Conservation (phyloP, 1,284 basidiomycete species). For the Malassezia furfur region DNA sequence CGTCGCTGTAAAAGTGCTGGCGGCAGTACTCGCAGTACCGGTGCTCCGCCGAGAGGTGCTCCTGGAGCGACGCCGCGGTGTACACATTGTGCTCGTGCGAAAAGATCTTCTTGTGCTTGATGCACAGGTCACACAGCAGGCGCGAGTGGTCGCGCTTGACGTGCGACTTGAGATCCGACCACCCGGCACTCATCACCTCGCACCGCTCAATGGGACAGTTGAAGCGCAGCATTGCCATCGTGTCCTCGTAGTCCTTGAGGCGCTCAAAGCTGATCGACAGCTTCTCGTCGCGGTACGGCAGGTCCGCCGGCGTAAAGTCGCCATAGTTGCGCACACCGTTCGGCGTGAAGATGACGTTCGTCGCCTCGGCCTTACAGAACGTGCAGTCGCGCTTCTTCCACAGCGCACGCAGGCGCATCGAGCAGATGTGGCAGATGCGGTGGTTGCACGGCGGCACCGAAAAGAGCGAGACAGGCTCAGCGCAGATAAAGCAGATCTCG, state of each 20-base stretch:
- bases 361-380: conserved; percentile 87
- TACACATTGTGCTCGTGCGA: conserved; percentile 88
- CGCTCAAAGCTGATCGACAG: conserved; percentile 78
- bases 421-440: conserved; percentile 82
- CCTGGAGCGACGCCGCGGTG: conserved; percentile 59
- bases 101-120: conserved; percentile 84
- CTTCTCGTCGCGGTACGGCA: conserved; percentile 39
- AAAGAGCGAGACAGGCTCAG: conserved; percentile 83
- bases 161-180: conserved; percentile 78
- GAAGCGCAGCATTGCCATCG: conserved; percentile 72
- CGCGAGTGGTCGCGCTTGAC: conserved; percentile 65
- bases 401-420: conserved; percentile 75
- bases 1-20: conserved; percentile 78
- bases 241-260: conserved; percentile 87
- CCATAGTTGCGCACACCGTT: conserved; percentile 51
- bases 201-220: conserved; percentile 54
- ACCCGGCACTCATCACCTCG: conserved; percentile 71
- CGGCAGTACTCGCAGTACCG: conserved; percentile 83
- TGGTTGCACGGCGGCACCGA: conserved; percentile 84
- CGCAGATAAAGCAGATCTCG: conserved; percentile 84
- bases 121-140: conserved; percentile 70
- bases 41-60: conserved; percentile 68
- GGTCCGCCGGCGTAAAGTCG: conserved; percentile 29
- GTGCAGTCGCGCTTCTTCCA: conserved; percentile 82
- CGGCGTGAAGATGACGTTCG: conserved; percentile 69